Base-by-base conservation (phyloP, 1,139 yeast species). In the Zygosaccharomyces pseudobailii region DNA sequence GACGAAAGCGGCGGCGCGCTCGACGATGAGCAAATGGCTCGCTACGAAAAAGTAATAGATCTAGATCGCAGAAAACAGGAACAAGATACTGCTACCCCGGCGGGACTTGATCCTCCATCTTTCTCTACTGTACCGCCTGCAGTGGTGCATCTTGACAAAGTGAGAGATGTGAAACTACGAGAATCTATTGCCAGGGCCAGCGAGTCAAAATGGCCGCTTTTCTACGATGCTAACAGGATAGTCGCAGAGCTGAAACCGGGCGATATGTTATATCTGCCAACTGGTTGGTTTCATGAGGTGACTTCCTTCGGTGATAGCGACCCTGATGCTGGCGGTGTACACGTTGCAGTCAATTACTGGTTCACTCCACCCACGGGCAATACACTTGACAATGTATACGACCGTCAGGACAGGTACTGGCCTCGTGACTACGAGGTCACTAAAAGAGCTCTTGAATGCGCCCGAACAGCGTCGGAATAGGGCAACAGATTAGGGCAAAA, bases 241-340 rank as follows among this genome's bases (percentile, higher is more conserved):
- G 68, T 71, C 7, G 79, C 80, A 3, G 71, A 76, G 66, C 56
- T 84, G 25, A 62, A 72, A 17, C 80, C 83, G 0, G 88, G 88
- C 0, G 81, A 83, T 41, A 78, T 82, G 82, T 63, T 84, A 30
- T 84, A 78, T 56, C 63, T 84, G 22, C 92, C 92, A 0, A 76
- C 86, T 1, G 88, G 90, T 1, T 84, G 90, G 90, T 84, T 84
- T 59, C 92, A 84, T 61, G 92, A 84, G 62, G 92, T 84, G 1
- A 76, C 85, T 0, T 81, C 87, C n/a, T 81, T 71, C 61, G 82
- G 84, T 0, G 57, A 50, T 20, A 53, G 49, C 8, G 45, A 48
- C 3, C 33, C 45, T n/a, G 52, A 56, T n/a, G 50, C 56, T 25
- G 58, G 60, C 10, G 62, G 66, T 23, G 68, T 73, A 4, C 90